A percentile compares a stretch with the other conserved stretches of the same genome.
phyloP scores from a whole-genome alignment of 176 grass and related monocot genomes.

The Chloris gayana region DNA sequence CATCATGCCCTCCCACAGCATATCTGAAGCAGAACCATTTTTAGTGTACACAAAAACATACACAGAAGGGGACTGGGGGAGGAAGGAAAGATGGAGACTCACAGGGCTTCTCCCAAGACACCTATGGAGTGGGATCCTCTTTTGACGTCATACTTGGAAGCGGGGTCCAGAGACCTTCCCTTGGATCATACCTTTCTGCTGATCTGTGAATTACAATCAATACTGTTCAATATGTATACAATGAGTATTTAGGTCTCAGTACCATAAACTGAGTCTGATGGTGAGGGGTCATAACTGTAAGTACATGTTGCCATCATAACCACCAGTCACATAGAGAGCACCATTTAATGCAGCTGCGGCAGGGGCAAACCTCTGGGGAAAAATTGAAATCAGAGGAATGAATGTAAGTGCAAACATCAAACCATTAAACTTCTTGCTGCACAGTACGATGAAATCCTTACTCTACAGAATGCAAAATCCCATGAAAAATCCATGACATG shows the following conservation, averaged over 20 bases:
- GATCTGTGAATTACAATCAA: conserved; percentile 53
- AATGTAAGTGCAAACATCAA: conserved; percentile 6
- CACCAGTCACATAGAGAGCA: conserved; percentile 65
- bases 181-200: conserved; percentile 88
- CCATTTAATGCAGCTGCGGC: conserved; percentile 56
- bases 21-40: conserved; percentile 53
- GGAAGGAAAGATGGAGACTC: background rate
- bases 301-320: conserved; percentile 72
- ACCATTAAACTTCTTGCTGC: background rate
- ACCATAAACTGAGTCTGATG: conserved; percentile 1
- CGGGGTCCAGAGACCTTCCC: conserved; percentile 81
- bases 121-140: conserved; percentile 68
- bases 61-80: background rate
- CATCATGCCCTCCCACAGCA: conserved; percentile 68
- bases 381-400: conserved; percentile 12
- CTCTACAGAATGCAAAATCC: conserved; percentile 9
- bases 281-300: conserved; percentile 64
- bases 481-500: background rate
- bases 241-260: background rate
- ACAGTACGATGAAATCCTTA: conserved; percentile 8
- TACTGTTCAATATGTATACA: conserved; percentile 17
- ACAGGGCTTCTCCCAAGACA: conserved; percentile 60
- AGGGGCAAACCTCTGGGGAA: conserved; percentile 73
- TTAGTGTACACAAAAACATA: background rate
- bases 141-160: conserved; percentile 68